Base-by-base conservation (phyloP, 1,139 yeast genomes). In the Yamadazyma jaroonii region DNA sequence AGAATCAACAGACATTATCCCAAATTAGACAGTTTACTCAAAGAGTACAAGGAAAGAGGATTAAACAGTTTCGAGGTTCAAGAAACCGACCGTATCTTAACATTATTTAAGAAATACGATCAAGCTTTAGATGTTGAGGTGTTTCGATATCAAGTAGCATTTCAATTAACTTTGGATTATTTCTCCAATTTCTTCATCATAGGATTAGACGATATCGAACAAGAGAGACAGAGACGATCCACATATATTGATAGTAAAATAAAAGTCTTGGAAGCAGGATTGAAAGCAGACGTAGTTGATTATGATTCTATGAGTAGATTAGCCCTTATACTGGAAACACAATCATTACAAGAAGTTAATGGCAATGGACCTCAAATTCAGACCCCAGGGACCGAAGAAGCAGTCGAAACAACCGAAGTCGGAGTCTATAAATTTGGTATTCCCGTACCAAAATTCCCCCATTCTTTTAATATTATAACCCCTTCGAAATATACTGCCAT, bases 61-160 rank as follows among this genome's bases (percentile, higher is more conserved):
- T 28, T 45, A 8, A 32, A 22, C 8, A 31, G 32, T 22, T 12
- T 7, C 2, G 17, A 29, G 7, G 25, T 37, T 4, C 24, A 31
- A 10, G 32, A 32, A 13, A 31, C 32, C n/a, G 26, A 21, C 11
- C 23, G 27, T 2, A 37, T 29, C 11, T 29, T 31, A 22, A 32
- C 41, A 6, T 27, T 34, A 10, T 48, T 49, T 29, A 36, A 43
- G 20, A 34, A 32, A 7, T 31, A 41, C 11, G 25, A 34, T 8
- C 37, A 21, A 4, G 56, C 40, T 6, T 29, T 54, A 13, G 42
- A 45, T 30, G 27, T 38, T 4, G 44, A 41, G 2, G 45, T 52
- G 8, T 56, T 56, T 34, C 43, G 40, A 20, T 49, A 39, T 38
- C 44, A 38, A 35, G 47, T 54, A 31, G 17, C 41, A 3, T 40